Evolutionary conservation across 305 asterid genomes (phyloP).

Genomic region (Withania somnifera): DNA sequence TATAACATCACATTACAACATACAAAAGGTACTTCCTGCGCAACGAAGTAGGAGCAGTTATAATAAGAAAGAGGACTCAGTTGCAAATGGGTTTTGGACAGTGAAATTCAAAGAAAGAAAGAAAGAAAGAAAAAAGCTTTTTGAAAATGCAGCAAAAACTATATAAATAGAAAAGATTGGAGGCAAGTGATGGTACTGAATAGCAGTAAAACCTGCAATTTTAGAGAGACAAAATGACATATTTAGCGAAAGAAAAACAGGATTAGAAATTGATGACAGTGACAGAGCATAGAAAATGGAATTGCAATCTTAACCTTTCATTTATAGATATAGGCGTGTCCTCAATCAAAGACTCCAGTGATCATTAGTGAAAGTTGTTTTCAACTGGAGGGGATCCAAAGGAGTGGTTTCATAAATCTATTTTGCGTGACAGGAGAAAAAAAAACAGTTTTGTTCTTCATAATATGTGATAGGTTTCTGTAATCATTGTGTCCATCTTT

Average conservation of each 20-base stretch:
- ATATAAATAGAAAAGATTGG: not conserved
- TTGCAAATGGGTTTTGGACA: not conserved
- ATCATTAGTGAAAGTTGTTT: too few relatives aligned
- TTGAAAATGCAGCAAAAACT: not conserved
- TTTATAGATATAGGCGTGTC: not conserved
- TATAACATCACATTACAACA: not conserved
- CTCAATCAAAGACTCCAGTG: not conserved
- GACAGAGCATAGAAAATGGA: not conserved
- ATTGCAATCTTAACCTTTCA: not conserved
- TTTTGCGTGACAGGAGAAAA: not conserved
- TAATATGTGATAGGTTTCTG: not conserved
- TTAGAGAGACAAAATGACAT: not conserved
- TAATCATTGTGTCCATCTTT: not conserved
- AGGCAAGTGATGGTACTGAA: not conserved
- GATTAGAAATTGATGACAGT: not conserved
- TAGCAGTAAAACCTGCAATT: not conserved
- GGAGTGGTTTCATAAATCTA: not conserved
- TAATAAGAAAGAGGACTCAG: not conserved
- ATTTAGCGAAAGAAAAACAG: not conserved
- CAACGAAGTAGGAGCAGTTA: not conserved
- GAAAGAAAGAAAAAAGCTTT: not conserved
- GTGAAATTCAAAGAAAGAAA: not conserved
- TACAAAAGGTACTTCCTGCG: not conserved
- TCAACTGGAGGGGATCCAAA: not conserved
- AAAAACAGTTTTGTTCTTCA: not conserved